Evolutionary conservation across 106 monocot species (phyloP), one percentile per base, ranked within the genome.

Genomic region (Alisma plantagoaquatica): DNA sequence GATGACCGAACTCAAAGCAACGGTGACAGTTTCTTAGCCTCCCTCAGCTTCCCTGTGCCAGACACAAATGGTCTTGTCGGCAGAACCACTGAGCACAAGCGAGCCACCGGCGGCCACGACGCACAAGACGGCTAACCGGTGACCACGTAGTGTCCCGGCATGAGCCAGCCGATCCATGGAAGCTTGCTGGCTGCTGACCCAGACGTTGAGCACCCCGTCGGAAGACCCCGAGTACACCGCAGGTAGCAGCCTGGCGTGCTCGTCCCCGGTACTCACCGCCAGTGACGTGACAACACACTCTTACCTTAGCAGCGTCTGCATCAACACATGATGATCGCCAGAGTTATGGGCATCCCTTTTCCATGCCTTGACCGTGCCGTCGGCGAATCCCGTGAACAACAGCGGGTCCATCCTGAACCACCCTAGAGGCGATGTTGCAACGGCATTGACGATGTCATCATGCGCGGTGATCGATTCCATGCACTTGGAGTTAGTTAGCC

Each of bases 281-380:
- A 89, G 51, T 2, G 89, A 63, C 10, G 75, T 83, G 49, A 89
- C 79, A 27, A 79, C 79, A 11, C 43, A 66, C 10, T 77, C 79
- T 49, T 73, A 65, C 61, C 50, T 58, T 4, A 79, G 43, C 27
- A 89, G 33, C n/a, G 67, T 68, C 50, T 71, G 54, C 22, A 57
- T 73, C 3, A 9, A 19, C 29, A 23, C 28, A 57, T 82, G 82
- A 23, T 49, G 53, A 7, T 65, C 75, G 0, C 17, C 62, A 26
- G 46, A 41, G 16, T 17, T 49, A 3, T 27, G 44, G 35, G 63
- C 23, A 61, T 79, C 79, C 33, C 75, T 24, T 46, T 35, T 59
- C 83, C 88, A 88, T 23, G 67, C 73, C 45, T 79, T 83, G n/a
- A 89, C 68, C 17, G 83, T 69, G 21, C 88, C 83, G 57, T 83